Base-by-base conservation (phyloP, 805 yeast species). In the Hanseniaspora lachancei region DNA sequence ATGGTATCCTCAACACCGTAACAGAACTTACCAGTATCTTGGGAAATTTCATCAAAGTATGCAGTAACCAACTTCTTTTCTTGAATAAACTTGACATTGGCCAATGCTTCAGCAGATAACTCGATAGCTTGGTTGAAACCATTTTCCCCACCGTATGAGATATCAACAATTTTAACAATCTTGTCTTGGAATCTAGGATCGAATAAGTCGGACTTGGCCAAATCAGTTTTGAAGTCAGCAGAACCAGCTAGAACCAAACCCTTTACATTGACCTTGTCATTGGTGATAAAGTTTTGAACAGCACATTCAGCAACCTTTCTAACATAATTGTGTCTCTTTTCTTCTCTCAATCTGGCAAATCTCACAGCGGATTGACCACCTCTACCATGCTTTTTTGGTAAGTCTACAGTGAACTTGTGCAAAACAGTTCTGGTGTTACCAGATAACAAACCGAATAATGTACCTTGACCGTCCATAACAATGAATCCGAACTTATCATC, bases 301-400 rank as follows among this genome's bases (percentile, higher is more conserved):
- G 98, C 97, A 52, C 82, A 91, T 75, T 93, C 99, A 51, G 97
- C 96, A 49, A 93, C 98, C 68, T 93, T 93, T 74, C 99, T 81
- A 59, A 93, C 95, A 74, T 93, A 93, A 71, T 93, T 93, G 72
- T 93, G 99, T 77, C 99, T 88, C 72, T 93, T 93, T 74, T 93
- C 98, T 64, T 93, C 98, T 79, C 99, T 86, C 71, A 93, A 78
- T 78, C 99, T 89, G 27, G 97, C 84, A 77, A 93, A 93, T 87
- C 99, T 97, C 63, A 93, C 70, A 47, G 99, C 98, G 60, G 99
- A 93, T 76, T 93, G 98, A 84, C 98, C 98, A 86, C 98, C 98
- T 79, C 98, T 86, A 67, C 98, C 98, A 77, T 93, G 98, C 87
- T 93, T 93, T 77, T 93, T 93, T 65, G 99, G 99, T 65, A 93